A percentile compares a stretch with the other conserved stretches of the same genome.
Conservation (phyloP, 345 rosid species). For the Gossypium turneri region DNA sequence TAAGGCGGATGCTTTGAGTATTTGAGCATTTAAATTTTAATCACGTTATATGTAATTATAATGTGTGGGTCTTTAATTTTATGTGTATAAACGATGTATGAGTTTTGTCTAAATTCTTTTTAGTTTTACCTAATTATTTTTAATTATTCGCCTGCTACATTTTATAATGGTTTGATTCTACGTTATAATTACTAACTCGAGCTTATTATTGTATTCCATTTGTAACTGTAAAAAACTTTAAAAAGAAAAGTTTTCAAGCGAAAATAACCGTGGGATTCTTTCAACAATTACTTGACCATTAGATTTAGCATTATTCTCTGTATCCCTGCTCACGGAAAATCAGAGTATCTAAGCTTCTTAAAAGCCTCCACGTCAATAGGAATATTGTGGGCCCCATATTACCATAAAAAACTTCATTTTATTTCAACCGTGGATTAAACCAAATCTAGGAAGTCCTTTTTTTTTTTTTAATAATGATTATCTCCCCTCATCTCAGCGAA, state of each 20-base stretch:
- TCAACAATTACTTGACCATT: neutral
- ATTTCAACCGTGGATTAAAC: conserved; percentile 8
- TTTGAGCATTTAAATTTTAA: too few species aligned
- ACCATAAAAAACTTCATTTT: neutral
- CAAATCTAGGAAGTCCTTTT: neutral
- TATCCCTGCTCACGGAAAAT: neutral
- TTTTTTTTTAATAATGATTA: neutral
- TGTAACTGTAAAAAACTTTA: too few species aligned
- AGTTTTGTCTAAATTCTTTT: accelerated
- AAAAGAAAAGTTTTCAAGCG: neutral
- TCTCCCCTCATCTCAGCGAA: neutral
- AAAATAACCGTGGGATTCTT: neutral
- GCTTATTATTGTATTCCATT: too few species aligned
- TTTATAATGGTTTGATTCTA: too few species aligned
- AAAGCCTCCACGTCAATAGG: neutral
- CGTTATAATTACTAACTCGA: too few species aligned
- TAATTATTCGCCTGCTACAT: too few species aligned
- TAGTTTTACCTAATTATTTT: too few species aligned
- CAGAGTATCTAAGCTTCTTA: neutral
- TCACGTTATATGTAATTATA: too few species aligned
- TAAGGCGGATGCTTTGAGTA: too few species aligned
- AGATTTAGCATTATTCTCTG: neutral
- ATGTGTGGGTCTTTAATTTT: too few species aligned
- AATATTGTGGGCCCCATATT: neutral
- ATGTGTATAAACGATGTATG: too few species aligned